Evolutionary conservation across 1,139 yeast genomes (phyloP).

Genomic region (Kazachstania sp.): DNA sequence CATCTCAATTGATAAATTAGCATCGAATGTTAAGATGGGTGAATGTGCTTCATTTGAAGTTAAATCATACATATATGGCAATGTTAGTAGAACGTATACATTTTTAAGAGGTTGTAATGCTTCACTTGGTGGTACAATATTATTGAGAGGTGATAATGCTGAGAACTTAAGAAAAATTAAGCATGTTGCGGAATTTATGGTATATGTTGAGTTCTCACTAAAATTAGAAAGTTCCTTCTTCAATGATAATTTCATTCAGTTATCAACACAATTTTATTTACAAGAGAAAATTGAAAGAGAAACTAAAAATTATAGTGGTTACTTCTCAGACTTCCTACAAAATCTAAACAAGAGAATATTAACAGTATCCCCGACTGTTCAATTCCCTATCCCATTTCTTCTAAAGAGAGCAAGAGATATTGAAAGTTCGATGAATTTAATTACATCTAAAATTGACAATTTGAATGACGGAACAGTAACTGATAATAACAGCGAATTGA

Average conservation of each 20-base stretch:
- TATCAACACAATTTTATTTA: slow-evolving; percentile 34
- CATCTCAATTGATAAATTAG: slow-evolving; percentile 55
- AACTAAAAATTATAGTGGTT: slow-evolving; percentile 20
- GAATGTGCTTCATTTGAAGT: slow-evolving; percentile 66
- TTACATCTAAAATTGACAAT: slow-evolving; percentile 27
- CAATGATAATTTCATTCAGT: slow-evolving; percentile 58
- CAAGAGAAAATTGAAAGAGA: slow-evolving; percentile 13
- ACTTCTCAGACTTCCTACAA: slow-evolving; percentile 43
- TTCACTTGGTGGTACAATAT: slow-evolving; percentile 71
- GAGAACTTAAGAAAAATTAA: slow-evolving; percentile 59
- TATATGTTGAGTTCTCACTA: slow-evolving; percentile 66
- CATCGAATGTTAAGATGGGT: slow-evolving; percentile 58
- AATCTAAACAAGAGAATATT: slow-evolving; percentile 44
- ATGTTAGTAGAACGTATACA: slow-evolving; percentile 59
- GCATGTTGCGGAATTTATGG: slow-evolving; percentile 70
- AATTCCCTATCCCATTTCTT: slow-evolving; percentile 58
- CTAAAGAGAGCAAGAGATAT: slow-evolving; percentile 47
- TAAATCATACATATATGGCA: slow-evolving; percentile 49
- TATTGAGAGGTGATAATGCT: slow-evolving; percentile 67
- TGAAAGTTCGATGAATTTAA: slow-evolving; percentile 39
- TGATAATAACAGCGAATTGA: slow-evolving; percentile 17
- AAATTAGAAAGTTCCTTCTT: slow-evolving; percentile 75
- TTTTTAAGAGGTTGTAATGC: slow-evolving; percentile 71
- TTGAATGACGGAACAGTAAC: slow-evolving; percentile 19
- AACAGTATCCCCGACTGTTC: slow-evolving; percentile 70